Conservation (phyloP, 345 rosid species). For the Carallia pectinifolia region DNA sequence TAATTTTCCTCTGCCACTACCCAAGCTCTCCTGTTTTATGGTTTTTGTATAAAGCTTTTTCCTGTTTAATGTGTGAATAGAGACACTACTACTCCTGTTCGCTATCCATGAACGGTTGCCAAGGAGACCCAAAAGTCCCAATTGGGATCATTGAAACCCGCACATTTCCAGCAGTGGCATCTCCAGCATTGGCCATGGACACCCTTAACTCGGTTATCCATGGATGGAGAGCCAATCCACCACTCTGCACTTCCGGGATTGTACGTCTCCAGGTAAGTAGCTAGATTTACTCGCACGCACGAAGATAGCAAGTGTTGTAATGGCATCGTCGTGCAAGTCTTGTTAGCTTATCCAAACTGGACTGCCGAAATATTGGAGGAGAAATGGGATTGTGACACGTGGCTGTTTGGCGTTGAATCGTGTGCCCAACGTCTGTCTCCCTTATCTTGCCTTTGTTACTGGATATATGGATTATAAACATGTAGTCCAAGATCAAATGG, state of each 20-base stretch:
- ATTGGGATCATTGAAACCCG: constrained; percentile 54
- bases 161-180: constrained; percentile 44
- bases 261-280: constrained; percentile 65
- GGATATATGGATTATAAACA: too few relatives aligned
- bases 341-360: constrained; percentile 12
- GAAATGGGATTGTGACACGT: constrained; percentile 45
- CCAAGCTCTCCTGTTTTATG: too few relatives aligned
- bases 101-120: constrained; percentile 70
- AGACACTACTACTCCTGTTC: constrained; percentile 32
- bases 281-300: background rate
- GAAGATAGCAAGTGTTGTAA: too few relatives aligned
- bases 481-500: too few relatives aligned
- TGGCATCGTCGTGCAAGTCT: too few relatives aligned
- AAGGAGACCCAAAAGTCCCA: constrained; percentile 39
- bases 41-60: background rate
- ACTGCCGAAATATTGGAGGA: too few relatives aligned
- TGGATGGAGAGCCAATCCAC: constrained; percentile 47
- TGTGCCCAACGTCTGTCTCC: background rate
- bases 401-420: constrained; percentile 20
- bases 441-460: background rate
- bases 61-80: constrained; percentile 16
- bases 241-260: constrained; percentile 59
- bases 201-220: constrained; percentile 46
- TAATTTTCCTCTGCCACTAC: too few relatives aligned
- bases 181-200: constrained; percentile 57